Percentiles rank a stretch among this genome's conserved stretches.
phyloP scores from a whole-genome alignment of 306 rosid genomes.

The Herpetospermum pedunculosum region DNA sequence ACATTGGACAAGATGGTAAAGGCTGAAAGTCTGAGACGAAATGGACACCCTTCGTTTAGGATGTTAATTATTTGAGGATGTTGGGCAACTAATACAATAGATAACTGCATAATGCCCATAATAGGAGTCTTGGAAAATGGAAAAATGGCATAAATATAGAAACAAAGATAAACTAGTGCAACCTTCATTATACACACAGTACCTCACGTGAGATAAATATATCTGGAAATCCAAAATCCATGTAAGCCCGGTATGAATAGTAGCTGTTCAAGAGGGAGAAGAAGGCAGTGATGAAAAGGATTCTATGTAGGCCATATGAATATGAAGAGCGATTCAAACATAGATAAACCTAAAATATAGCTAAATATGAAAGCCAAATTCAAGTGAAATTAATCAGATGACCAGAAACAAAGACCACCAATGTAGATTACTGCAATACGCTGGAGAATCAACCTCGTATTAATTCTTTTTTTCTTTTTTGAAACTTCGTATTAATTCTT shows the following conservation, averaged over 20 bases:
- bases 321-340: neutral
- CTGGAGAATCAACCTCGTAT: neutral
- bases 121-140: neutral
- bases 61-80: neutral
- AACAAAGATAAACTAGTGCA: neutral
- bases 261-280: conserved; percentile 45
- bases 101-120: neutral
- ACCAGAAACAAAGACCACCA: neutral
- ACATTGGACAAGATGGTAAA: neutral
- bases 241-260: conserved; percentile 79
- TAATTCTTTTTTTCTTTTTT: neutral
- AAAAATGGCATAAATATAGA: neutral
- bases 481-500: neutral
- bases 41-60: neutral
- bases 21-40: neutral
- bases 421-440: neutral
- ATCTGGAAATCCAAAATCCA: conserved; percentile 90
- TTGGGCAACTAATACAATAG: neutral
- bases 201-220: conserved; percentile 96
- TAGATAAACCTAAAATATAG: neutral
- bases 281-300: conserved; percentile 12
- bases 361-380: neutral
- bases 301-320: neutral
- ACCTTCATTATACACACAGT: conserved; percentile 10
- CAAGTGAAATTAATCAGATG: neutral